Base-by-base conservation (phyloP, 257 asterid species). In the Solanum medicagineum region DNA sequence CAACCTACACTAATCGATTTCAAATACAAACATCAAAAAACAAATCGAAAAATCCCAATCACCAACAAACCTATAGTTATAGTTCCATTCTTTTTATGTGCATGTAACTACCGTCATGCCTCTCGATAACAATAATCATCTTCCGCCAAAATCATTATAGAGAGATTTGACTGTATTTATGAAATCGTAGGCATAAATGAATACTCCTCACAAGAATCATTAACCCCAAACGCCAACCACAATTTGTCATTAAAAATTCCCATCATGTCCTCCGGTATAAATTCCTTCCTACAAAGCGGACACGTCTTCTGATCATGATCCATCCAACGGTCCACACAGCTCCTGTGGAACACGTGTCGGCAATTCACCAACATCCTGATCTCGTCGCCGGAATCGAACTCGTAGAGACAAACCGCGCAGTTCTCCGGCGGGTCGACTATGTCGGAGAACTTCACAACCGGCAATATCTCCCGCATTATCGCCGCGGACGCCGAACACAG, bases 281-380 rank as follows among this genome's bases (percentile, higher is more conserved):
- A 63, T 0, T 29, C 40, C 40, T n/a, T 56, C 47, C 83, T 85
- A 42, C 88, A 86, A 2, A 86, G 83, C 1, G 88, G 86, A 55
- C 88, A 86, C 12, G 88, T 82, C 14, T 26, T 81, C 55, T 55
- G 75, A n/a, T 81, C 85, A 63, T 87, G 84, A 36, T 87, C 87
- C 65, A 87, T 83, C 89, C 89, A 87, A 80, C 85, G 75, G 85
- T 87, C 87, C 56, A 87, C 42, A 24, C 87, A 87, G 16, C 87
- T 68, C 69, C 85, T 47, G 32, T 87, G 85, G 26, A 84, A 87
- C 24, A 87, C 51, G 60, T 87, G 89, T 3, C 40, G 15, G 22
- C 89, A 87, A 65, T 87, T 87, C 16, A 14, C 20, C 77, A 87
- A 56, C 85, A 66, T 10, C 4, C 87, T 74, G 77, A 84, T 80